Evolutionary conservation across 2,329 filamentous ascomycete species (phyloP).

Genomic region (Lasiodiplodia sp.): DNA sequence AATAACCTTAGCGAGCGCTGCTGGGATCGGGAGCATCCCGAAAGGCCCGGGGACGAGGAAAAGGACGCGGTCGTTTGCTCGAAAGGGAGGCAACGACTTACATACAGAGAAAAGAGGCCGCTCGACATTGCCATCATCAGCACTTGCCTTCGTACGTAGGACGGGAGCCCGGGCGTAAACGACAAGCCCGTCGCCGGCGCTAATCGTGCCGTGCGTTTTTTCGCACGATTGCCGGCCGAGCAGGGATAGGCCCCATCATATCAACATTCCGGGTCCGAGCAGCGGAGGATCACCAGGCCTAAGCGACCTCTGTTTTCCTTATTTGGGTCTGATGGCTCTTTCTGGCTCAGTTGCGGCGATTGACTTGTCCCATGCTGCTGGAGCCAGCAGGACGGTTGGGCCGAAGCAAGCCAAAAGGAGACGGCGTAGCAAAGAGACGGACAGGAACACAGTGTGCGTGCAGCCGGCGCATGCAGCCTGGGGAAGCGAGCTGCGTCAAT

Average conservation of each 20-base stretch:
- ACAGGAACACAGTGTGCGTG: neutral
- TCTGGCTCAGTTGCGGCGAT: neutral
- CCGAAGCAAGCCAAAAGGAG: neutral
- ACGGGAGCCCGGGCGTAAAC: neutral
- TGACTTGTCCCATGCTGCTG: constrained; percentile 1
- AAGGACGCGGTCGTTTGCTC: neutral
- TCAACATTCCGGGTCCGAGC: constrained; percentile 1
- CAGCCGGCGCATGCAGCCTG: neutral
- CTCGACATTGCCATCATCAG: neutral
- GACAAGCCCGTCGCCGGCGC: neutral
- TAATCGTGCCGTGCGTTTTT: constrained; percentile 8
- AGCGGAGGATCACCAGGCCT: constrained; percentile 19
- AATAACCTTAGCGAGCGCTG: neutral
- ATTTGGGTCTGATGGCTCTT: neutral
- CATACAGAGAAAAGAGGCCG: neutral
- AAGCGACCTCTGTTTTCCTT: constrained; percentile 17
- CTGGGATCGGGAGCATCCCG: neutral
- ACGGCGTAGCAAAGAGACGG: neutral
- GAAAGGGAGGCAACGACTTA: neutral
- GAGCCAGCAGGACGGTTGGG: neutral
- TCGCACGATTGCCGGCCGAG: neutral
- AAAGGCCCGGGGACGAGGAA: neutral
- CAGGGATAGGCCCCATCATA: constrained; percentile 13
- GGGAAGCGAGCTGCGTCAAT: constrained; percentile 1
- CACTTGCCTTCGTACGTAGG: neutral